Percentiles rank a stretch among this genome's conserved stretches.
These are phyloP conservation scores for Chlorella variabilis DNA, from an alignment of 163 green algal genomes.

Conservation along the genomic window DNA sequence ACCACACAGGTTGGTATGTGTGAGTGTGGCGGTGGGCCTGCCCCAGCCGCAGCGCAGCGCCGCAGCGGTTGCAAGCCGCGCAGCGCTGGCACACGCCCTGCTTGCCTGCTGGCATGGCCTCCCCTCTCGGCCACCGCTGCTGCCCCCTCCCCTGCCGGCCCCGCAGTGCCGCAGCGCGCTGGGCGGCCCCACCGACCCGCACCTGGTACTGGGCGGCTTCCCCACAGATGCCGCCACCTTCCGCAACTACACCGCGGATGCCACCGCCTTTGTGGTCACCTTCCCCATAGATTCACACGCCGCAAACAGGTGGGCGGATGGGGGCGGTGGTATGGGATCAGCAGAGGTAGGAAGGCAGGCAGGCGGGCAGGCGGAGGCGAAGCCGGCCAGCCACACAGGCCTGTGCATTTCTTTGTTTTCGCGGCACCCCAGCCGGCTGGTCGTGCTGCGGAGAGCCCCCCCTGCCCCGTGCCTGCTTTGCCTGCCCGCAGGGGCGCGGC, in stretches of 20 bases:
- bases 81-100: no score
- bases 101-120: no score
- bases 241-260: slow-evolving; percentile 75
- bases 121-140: no score
- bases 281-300: slow-evolving; percentile 71
- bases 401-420: no score
- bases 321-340: neutral
- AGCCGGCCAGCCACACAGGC: neutral
- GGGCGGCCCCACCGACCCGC: slow-evolving; percentile 77
- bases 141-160: no score
- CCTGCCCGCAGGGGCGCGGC: slow-evolving; percentile 52
- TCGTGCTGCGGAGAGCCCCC: neutral
- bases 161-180: slow-evolving; percentile 71
- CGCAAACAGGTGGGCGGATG: slow-evolving; percentile 37
- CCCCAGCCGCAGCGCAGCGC: neutral
- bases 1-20: slow-evolving; percentile 49
- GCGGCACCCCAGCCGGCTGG: no score
- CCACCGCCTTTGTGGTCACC: slow-evolving; percentile 88
- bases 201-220: slow-evolving; percentile 91
- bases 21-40: neutral
- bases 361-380: neutral
- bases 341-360: no score
- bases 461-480: neutral
- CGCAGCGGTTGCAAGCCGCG: no score
- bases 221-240: slow-evolving; percentile 53